Evolutionary conservation across 768 basidiomycete genomes (phyloP), one percentile per base, ranked within the genome.

Genomic region (Trametes sanguinea): DNA sequence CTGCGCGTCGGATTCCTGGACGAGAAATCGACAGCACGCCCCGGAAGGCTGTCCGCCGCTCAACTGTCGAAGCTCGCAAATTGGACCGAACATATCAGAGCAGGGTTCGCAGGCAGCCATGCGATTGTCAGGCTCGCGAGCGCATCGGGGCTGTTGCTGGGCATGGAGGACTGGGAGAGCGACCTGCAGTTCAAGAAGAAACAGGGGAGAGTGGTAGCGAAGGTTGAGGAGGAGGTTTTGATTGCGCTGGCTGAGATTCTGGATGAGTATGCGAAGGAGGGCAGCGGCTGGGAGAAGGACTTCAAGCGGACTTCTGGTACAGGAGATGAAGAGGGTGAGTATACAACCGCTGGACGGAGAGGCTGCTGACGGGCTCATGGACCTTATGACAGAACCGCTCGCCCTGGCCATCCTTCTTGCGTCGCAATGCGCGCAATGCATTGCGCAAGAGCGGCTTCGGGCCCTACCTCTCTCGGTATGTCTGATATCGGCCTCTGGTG

Each of bases 171-270:
- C 62, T 69, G 82, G 47, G 77, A 63, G 61, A 51, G 44, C 13
- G 74, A 75, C 65, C 67, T 71, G 51, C 72, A 65, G 67, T 58
- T 57, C 64, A 64, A 52, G 64, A 69, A 60, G 56, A 71, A 52
- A 46, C 75, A 55, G 63, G 74, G 47, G 55, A 72, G 29, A 77
- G 80, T 47, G 74, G 75, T 4, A 69, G 68, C 35, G 2, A 2
- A 37, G 45, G 80, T 87, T 9, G 87, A 92, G 71, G 82, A 88
- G 56, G 87, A 90, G 67, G 71, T 85, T 29, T 76, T 92, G 33
- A 76, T 93, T 30, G 83, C 88, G 3, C 76, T 91, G 30, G 90
- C 91, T 7, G 90, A 92, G 69, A 81, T 88, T 27, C 82, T 92
- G 71, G 90, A 92, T 65, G 73, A 80, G 10, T 85, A 87, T 63